Evolutionary conservation across 148 eudicot genomes (phyloP).

Genomic region (Vaccinium macrocarpon): DNA sequence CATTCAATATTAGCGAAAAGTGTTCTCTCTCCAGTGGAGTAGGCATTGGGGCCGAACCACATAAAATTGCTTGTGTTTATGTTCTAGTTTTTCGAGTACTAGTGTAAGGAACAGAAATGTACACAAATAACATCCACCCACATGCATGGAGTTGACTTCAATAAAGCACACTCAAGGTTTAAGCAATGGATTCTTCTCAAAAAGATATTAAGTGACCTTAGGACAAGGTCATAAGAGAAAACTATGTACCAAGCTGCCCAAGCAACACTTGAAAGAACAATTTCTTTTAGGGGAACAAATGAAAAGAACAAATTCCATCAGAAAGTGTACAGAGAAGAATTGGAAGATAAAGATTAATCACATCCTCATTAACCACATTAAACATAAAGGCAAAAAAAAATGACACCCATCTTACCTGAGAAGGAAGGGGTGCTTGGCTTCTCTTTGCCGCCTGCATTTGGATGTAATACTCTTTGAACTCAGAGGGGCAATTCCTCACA

Average conservation of each 20-base stretch:
- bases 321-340: not conserved
- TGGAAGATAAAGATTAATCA: not conserved
- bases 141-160: not conserved
- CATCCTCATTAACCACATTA: not conserved
- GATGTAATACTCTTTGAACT: slow-evolving; percentile 90
- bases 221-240: not conserved
- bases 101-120: not conserved
- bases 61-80: no score
- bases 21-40: no score
- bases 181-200: not conserved
- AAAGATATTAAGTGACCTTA: not conserved
- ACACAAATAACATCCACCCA: not conserved
- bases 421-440: slow-evolving; percentile 87
- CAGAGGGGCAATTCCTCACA: slow-evolving; percentile 68
- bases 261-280: not conserved
- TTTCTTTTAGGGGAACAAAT: not conserved
- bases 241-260: no score
- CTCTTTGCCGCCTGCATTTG: slow-evolving; percentile 96
- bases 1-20: no score
- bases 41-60: no score
- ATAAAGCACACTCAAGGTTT: not conserved
- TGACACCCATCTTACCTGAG: slow-evolving; percentile 60
- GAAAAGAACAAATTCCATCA: not conserved
- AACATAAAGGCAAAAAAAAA: not conserved
- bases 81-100: no score